Evolutionary conservation across 441 rosid species (phyloP), one percentile per base, ranked within the genome.

Genomic region (Populus hybrid): DNA sequence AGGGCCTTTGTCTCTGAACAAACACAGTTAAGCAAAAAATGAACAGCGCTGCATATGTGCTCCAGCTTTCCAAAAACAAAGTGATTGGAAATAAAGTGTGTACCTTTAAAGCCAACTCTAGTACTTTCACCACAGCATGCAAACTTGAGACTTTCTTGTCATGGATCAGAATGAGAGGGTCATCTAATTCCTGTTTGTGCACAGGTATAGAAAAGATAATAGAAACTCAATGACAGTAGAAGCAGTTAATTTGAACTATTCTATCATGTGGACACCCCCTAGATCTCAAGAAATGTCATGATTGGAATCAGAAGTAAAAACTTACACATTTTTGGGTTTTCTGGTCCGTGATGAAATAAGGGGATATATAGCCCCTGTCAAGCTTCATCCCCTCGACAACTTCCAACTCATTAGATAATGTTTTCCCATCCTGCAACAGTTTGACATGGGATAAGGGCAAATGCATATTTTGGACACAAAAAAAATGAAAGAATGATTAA

Each of bases 331-430:
- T 94, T 81, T 92, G 98, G 79, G 75, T 94, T 84, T 94, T 94
- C 42, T 80, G 88, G 75, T 92, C 86, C n/a, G 98, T 94, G 77
- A 91, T 83, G 76, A 94, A 94, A 76, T 94, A 94, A n/a, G 98
- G 97, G 11, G 97, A 94, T 38, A 89, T 94, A 74, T 92, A 94
- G n/a, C 98, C 98, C 77, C 97, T 87, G 75, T 94, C 97, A 46
- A 94, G 83, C 84, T 92, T 94, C 98, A 94, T 92, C 38, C 98
- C 98, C 79, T 94, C 97, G 7, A 94, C 98, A 74, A 94, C 94
- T 86, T 94, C 98, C 79, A 94, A 77, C 84, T 94, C 98, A 73
- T 94, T 94, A 65, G 74, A 74, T 67, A 94, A 87, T 8, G 97
- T 94, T 84, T 94, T 94, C 1, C 98, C 98, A 79, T 92, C 98